Evolutionary conservation across 2,329 filamentous ascomycete species (phyloP).

Genomic region (Sarocladium kiliense): DNA sequence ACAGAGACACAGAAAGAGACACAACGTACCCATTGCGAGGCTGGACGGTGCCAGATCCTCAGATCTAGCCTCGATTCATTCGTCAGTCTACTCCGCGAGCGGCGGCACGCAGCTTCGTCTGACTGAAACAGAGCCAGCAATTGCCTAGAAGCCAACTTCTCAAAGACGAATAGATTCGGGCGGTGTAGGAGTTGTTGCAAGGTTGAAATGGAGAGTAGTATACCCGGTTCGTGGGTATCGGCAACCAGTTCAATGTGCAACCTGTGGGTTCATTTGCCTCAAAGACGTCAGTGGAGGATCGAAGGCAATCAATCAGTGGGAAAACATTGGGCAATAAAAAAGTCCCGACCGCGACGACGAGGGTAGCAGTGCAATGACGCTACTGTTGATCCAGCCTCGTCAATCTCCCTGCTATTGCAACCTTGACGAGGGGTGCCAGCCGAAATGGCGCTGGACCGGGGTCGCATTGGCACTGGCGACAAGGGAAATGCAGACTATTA

Average conservation of each 20-base stretch:
- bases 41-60: slow-evolving; percentile 7
- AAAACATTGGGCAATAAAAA: not conserved
- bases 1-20: slow-evolving; percentile 1
- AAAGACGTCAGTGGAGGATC: not conserved
- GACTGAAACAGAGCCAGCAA: not conserved
- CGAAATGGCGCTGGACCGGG: not conserved
- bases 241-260: not conserved
- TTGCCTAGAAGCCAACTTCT: not conserved
- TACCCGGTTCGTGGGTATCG: not conserved
- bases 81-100: not conserved
- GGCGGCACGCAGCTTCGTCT: not conserved
- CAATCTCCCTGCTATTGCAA: not conserved
- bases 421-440: not conserved
- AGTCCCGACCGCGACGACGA: not conserved
- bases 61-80: slow-evolving; percentile 4
- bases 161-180: not conserved
- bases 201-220: not conserved
- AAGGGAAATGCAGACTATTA: not conserved
- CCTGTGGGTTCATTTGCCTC: not conserved
- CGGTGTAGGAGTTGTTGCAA: not conserved
- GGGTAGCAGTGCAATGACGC: not conserved
- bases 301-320: not conserved
- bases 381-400: not conserved
- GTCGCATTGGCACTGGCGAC: slow-evolving; percentile 4
- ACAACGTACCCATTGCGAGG: slow-evolving; percentile 6